These are phyloP conservation scores for Ascochyta clinopodiicola DNA, from an alignment of 2,329 filamentous ascomycete genomes.

Conservation along the genomic window DNA sequence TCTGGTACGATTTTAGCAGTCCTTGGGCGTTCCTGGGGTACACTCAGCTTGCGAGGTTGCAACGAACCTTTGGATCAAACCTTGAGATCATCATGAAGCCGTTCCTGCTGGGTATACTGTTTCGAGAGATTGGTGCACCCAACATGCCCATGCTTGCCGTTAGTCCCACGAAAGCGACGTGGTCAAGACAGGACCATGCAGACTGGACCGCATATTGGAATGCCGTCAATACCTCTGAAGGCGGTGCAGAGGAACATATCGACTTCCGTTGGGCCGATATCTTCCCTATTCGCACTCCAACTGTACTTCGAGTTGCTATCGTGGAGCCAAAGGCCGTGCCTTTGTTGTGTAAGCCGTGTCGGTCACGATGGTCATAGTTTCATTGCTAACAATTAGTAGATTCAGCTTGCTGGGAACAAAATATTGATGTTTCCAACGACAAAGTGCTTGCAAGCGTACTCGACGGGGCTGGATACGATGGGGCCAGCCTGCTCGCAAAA, in stretches of 20 bases:
- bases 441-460: slow-evolving; percentile 31
- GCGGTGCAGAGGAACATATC: slow-evolving; percentile 29
- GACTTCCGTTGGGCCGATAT: slow-evolving; percentile 39
- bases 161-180: slow-evolving; percentile 34
- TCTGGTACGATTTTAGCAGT: slow-evolving; percentile 46
- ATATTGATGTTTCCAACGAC: slow-evolving; percentile 38
- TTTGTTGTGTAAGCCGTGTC: slow-evolving; percentile 32
- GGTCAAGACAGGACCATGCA: slow-evolving; percentile 38
- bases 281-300: slow-evolving; percentile 46
- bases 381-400: slow-evolving; percentile 25
- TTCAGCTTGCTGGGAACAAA: slow-evolving; percentile 43
- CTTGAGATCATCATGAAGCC: slow-evolving; percentile 43
- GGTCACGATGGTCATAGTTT: background rate
- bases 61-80: slow-evolving; percentile 30
- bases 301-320: slow-evolving; percentile 39
- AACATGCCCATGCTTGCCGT: slow-evolving; percentile 36
- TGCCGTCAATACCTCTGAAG: slow-evolving; percentile 38
- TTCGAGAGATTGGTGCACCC: slow-evolving; percentile 46
- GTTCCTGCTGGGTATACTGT: slow-evolving; percentile 43
- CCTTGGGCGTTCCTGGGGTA: slow-evolving; percentile 47
- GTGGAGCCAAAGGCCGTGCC: slow-evolving; percentile 31
- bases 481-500: slow-evolving; percentile 30
- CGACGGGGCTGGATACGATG: slow-evolving; percentile 36
- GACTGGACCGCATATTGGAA: slow-evolving; percentile 46
- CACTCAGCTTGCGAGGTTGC: slow-evolving; percentile 38